Percentiles rank a stretch among this genome's conserved stretches.
phyloP scores from a whole-genome alignment of 441 rosid species.

The Gossypium davidsonii region DNA sequence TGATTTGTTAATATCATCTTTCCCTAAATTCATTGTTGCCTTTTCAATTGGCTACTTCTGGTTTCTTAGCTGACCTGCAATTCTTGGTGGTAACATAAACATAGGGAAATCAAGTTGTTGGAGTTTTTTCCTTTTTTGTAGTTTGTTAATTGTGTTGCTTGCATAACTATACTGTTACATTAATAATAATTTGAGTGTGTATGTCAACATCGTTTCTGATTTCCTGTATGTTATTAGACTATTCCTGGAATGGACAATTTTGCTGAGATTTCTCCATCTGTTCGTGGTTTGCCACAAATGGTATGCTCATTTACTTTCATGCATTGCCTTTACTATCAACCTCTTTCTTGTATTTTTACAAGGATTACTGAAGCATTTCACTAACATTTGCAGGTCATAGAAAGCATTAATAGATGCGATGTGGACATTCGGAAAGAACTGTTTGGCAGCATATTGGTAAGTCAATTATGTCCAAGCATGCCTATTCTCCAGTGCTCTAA shows the following conservation, averaged over 20 bases:
- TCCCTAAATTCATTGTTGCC: neutral
- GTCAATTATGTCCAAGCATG: neutral
- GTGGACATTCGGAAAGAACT: slow-evolving; percentile 94
- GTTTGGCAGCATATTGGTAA: slow-evolving; percentile 91
- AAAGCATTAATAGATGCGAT: slow-evolving; percentile 90
- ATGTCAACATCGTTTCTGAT: slow-evolving; percentile 9
- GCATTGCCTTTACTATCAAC: neutral
- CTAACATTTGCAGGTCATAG: slow-evolving; percentile 64
- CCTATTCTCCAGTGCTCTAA: neutral
- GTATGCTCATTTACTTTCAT: slow-evolving; percentile 32
- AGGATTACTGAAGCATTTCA: slow-evolving; percentile 6
- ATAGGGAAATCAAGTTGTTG: neutral
- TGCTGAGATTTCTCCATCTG: slow-evolving; percentile 51
- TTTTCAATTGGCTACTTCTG: neutral
- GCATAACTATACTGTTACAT: slow-evolving; percentile 6
- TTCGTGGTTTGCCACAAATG: slow-evolving; percentile 95
- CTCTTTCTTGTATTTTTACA: neutral
- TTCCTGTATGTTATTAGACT: slow-evolving; percentile 41
- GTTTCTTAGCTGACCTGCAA: neutral
- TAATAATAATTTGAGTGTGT: neutral
- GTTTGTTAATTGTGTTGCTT: neutral
- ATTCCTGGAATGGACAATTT: slow-evolving; percentile 87
- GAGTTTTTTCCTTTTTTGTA: neutral
- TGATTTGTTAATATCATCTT: neutral
- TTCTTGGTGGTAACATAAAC: neutral